Base-by-base conservation (phyloP, 306 rosid species). In the Lathyrus aphaca region DNA sequence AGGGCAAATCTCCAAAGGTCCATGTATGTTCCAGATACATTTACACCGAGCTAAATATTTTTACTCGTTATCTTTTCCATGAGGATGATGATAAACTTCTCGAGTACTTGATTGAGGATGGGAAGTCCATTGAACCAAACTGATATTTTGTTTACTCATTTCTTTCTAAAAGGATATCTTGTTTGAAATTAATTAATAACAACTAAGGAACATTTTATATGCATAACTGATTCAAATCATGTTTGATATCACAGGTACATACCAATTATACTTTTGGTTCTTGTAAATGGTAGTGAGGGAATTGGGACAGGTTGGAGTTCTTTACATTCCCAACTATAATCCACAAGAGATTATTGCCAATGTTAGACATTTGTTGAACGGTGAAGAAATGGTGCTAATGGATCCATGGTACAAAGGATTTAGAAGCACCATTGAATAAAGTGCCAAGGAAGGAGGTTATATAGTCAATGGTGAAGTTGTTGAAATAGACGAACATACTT, bases 281-380 rank as follows among this genome's bases (percentile, higher is more conserved):
- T 93, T 61, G 97, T 86, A 66, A 93, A 93, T 72, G 98, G 98
- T 23, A 87, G 98, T 76, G 98, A 93, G 69, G 98, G 94, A 65
- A 93, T 93, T 68, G 98, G 96, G 68, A 90, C 97, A 0, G 94
- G 96, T 6, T 93, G 97, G 98, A 90, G 96, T 75, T 88, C 98
- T n/a, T 10, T 88, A 82, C 79, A 71, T 93, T 74, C 98, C 98
- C 10, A 93, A 93, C 73, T 93, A 93, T 69, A 93, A 88, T 71
- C 97, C 98, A 23, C 81, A 89, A 82, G 98, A 93, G 3, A 82
- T 93, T n/a, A 79, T 90, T 72, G 89, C 82, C 48, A 93, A 93
- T 44, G 79, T 88, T 5, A 88, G 88, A 82, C 86, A 80, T 50
- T 69, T 86, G 86, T 84, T 93, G 64, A 74, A 73, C 21, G 90